Evolutionary conservation across 139 green algal genomes (phyloP).

Genomic region (Zygnema cylindricum): DNA sequence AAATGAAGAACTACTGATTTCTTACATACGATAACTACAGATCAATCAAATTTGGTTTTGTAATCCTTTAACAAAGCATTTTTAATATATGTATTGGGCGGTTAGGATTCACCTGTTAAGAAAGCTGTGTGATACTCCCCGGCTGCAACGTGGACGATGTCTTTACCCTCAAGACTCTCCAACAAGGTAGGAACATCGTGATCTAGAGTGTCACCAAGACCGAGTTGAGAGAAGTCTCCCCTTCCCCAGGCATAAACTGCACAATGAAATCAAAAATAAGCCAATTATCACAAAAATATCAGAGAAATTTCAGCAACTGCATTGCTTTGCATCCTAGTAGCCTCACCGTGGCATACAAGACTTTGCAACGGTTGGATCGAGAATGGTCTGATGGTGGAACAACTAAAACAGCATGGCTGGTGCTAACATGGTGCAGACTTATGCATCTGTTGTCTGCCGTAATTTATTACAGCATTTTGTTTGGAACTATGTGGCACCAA

Average conservation of each 20-base stretch:
- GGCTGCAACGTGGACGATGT: not conserved
- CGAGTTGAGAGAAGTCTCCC: slow-evolving; percentile 30
- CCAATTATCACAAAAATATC: too few relatives aligned
- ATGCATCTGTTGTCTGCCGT: too few relatives aligned
- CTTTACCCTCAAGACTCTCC: not conserved
- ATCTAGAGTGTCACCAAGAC: slow-evolving; percentile 8
- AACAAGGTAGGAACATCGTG: not conserved
- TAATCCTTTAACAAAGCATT: too few relatives aligned
- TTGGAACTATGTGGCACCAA: not conserved
- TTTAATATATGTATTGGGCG: too few relatives aligned
- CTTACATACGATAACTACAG: too few relatives aligned
- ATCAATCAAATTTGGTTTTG: too few relatives aligned
- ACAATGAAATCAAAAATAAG: too few relatives aligned
- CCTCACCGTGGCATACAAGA: too few relatives aligned
- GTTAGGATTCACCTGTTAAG: slow-evolving; percentile 3
- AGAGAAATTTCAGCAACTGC: too few relatives aligned
- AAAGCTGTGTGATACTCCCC: slow-evolving; percentile 28
- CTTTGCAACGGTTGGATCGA: not conserved
- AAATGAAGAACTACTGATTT: too few relatives aligned
- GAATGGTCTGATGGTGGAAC: not conserved
- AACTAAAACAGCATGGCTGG: not conserved
- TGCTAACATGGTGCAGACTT: not conserved
- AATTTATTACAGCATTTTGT: too few relatives aligned
- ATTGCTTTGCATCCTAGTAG: too few relatives aligned
- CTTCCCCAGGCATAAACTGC: slow-evolving; percentile 30